phyloP scores from a whole-genome alignment of 2,329 filamentous ascomycete species.

The Fusarium metavorans region DNA sequence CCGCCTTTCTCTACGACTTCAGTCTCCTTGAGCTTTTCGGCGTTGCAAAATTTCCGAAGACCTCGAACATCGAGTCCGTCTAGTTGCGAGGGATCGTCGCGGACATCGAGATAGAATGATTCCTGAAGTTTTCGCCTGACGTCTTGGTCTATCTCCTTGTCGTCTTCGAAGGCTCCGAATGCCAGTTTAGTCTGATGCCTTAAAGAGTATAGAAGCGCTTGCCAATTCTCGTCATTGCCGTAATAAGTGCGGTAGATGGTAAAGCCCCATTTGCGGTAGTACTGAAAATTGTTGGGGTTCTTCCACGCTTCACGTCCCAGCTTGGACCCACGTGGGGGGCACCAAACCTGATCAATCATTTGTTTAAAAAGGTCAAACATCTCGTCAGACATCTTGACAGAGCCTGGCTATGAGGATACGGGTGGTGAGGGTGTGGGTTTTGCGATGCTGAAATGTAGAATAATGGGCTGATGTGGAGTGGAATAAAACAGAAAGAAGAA shows the following conservation, averaged over 20 bases:
- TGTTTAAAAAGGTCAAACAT: slow-evolving; percentile 6
- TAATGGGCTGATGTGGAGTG: not conserved
- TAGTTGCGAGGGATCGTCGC: slow-evolving; percentile 4
- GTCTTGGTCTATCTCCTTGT: not conserved
- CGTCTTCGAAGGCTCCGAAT: slow-evolving; percentile 4
- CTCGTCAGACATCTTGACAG: slow-evolving; percentile 4
- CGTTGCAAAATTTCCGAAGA: slow-evolving; percentile 7
- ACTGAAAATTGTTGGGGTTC: slow-evolving; percentile 4
- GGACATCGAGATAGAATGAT: slow-evolving; percentile 10
- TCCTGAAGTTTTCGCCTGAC: slow-evolving; percentile 1
- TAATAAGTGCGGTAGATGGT: slow-evolving; percentile 29
- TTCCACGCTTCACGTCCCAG: not conserved
- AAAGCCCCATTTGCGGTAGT: slow-evolving; percentile 18
- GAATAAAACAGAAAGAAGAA: slow-evolving; percentile 1
- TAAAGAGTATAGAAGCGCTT: not conserved
- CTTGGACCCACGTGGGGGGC: slow-evolving; percentile 7
- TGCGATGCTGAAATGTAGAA: not conserved
- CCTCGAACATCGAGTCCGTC: slow-evolving; percentile 7
- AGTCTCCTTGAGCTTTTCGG: slow-evolving; percentile 1
- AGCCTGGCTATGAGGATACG: not conserved
- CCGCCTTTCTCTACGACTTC: not conserved
- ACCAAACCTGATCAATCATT: slow-evolving; percentile 12
- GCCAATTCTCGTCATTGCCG: slow-evolving; percentile 8
- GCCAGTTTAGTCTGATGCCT: slow-evolving; percentile 6
- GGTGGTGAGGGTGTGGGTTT: not conserved